Conservation (phyloP, 2,329 filamentous ascomycete species). For the Aspergillus sp. region DNA sequence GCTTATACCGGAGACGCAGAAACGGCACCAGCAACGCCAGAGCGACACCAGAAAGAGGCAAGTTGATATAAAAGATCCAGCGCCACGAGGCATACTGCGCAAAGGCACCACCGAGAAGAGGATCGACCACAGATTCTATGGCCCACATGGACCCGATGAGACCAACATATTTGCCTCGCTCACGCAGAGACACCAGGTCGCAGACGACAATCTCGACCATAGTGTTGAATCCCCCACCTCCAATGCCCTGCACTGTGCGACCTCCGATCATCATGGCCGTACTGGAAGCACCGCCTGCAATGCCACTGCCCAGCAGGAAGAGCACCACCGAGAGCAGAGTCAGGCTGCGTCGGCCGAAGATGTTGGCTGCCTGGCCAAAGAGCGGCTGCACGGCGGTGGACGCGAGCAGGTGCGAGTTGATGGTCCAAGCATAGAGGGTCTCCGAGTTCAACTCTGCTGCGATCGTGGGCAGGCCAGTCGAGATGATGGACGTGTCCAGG, state of each 20-base stretch:
- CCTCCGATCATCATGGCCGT: conserved; percentile 52
- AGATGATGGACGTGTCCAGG: no score
- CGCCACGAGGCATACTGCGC: conserved; percentile 24
- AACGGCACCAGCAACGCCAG: no score
- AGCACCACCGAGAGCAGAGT: conserved; percentile 20
- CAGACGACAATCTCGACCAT: conserved; percentile 51
- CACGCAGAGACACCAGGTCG: conserved; percentile 36
- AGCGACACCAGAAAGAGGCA: background rate
- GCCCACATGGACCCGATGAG: conserved; percentile 46
- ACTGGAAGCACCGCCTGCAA: conserved; percentile 44
- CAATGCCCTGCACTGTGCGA: conserved; percentile 51
- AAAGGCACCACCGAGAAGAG: conserved; percentile 27
- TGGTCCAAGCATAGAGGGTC: background rate
- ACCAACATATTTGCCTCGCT: background rate
- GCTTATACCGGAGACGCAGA: no score
- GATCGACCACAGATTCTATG: conserved; percentile 41
- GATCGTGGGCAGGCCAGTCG: background rate
- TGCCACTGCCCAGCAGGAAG: conserved; percentile 47
- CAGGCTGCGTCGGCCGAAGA: background rate
- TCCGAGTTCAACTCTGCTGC: background rate
- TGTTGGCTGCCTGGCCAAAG: background rate
- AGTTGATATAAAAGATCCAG: background rate
- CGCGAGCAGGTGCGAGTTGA: background rate
- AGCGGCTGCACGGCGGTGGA: background rate
- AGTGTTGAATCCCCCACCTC: conserved; percentile 49